A percentile compares a stretch with the other conserved stretches of the same genome.
These are phyloP conservation scores for Coemansia aciculifera DNA, from an alignment of 192 early-diverging fungal species.

Conservation along the genomic window DNA sequence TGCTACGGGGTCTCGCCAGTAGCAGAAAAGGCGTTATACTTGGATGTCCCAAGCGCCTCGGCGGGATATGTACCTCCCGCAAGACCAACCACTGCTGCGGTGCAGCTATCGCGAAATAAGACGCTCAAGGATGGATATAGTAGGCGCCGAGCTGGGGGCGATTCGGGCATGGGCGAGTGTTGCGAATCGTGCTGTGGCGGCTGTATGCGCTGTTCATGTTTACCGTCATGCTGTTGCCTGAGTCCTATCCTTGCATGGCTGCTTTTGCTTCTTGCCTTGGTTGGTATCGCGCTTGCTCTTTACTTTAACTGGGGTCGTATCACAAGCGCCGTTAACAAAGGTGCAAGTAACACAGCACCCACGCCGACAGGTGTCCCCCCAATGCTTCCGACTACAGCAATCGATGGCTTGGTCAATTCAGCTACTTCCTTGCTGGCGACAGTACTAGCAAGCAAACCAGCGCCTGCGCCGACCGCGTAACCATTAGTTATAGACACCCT, in stretches of 20 bases:
- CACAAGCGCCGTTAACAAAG: slow-evolving; percentile 19
- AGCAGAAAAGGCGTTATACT: background rate
- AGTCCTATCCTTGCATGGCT: slow-evolving; percentile 37
- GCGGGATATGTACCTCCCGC: slow-evolving; percentile 38
- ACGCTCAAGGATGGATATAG: slow-evolving; percentile 44
- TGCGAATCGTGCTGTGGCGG: slow-evolving; percentile 49
- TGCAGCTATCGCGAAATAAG: slow-evolving; percentile 44
- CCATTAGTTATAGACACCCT: no score
- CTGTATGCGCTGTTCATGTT: slow-evolving; percentile 44
- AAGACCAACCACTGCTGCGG: slow-evolving; percentile 13
- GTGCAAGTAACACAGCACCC: background rate
- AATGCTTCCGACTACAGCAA: background rate
- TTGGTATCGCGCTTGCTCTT: slow-evolving; percentile 47
- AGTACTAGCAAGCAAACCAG: background rate
- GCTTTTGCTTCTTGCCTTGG: slow-evolving; percentile 28
- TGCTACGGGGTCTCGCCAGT: slow-evolving; percentile 6
- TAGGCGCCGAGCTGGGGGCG: slow-evolving; percentile 43
- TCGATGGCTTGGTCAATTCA: background rate
- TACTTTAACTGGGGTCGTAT: slow-evolving; percentile 56
- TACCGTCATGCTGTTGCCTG: slow-evolving; percentile 33
- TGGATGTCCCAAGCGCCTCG: background rate
- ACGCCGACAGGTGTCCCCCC: background rate
- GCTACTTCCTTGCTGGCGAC: background rate
- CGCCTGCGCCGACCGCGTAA: background rate
- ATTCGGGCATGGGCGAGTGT: slow-evolving; percentile 55